Conservation (phyloP, 305 asterid genomes). For the Stenogyne calaminthoides region DNA sequence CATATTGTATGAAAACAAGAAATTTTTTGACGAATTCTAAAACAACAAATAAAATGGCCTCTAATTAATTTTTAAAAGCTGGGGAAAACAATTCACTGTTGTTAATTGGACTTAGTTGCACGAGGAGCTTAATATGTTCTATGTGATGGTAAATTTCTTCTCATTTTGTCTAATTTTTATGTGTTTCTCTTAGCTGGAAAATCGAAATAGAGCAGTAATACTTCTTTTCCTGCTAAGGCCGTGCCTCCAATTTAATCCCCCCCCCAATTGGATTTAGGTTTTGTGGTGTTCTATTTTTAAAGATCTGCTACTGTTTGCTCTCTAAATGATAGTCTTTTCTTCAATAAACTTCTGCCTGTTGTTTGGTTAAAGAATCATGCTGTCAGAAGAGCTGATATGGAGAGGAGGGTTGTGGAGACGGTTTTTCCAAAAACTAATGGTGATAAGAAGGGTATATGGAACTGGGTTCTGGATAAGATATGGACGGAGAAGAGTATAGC, state of each 20-base stretch:
- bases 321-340: too few species aligned
- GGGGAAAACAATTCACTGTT: not conserved
- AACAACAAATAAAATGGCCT: not conserved
- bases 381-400: constrained; percentile 86
- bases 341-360: too few species aligned
- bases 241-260: too few species aligned
- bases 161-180: not conserved
- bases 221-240: too few species aligned
- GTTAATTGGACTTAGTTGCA: not conserved
- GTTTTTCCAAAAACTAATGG: constrained; percentile 52
- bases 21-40: not conserved
- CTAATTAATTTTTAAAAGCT: not conserved
- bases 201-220: too few species aligned
- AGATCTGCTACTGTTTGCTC: too few species aligned
- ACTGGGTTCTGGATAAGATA: constrained; percentile 65
- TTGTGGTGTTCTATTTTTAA: too few species aligned
- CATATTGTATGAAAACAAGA: constrained; percentile 1
- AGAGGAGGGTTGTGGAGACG: constrained; percentile 76
- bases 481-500: constrained; percentile 44
- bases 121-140: not conserved
- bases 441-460: constrained; percentile 56
- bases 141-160: not conserved
- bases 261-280: too few species aligned
- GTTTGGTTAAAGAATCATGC: constrained; percentile 99
- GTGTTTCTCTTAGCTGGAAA: too few species aligned